Base-by-base conservation (phyloP, 495 filamentous ascomycete genomes). In the Penicillium bovifimosum region DNA sequence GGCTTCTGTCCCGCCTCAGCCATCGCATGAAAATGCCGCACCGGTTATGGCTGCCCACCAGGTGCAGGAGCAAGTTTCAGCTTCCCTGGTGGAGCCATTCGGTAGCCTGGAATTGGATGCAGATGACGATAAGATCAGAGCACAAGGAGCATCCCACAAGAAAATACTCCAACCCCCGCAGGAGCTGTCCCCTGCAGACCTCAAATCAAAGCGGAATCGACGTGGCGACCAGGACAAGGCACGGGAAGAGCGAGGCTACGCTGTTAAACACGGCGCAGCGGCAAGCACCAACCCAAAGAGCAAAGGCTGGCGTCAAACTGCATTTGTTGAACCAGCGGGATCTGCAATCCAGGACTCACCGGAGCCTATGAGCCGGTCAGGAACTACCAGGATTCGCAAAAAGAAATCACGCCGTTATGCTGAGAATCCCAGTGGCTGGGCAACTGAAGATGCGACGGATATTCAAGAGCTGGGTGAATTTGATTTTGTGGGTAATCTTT, bases 391-490 rank as follows among this genome's bases (percentile, higher is more conserved):
- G 70, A 77, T 66, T 70, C 77, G 58, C 64, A 85, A 63, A 79
- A 80, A 76, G 65, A 78, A 71, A 60, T 74, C 76, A 51, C 78
- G 75, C 29, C 72, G 74, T 28, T 76, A 77, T 24, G 73, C 75
- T 9, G 79, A 80, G 18, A 77, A 86, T 54, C 79, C 87, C 16
- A 95, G 87, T 70, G 93, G 90, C 10, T 98, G 93, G 93, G 91
- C 90, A 34, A 96, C 92, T 0, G 93, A 95, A 65, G 91, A 96
- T 68, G 90, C 90, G 20, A 95, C 90, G 2, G 93, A 98, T 68
- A 90, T 96, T n/a, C 92, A 96, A 68, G 92, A 92, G 61, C 77
- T 88, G 70, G 88, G 86, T 1, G 92, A 97, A 53, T 97, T 96
- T 55, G 91, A 97, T 69, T 96, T 97, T 58, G 80, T 86, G 56